phyloP scores from a whole-genome alignment of 1,284 basidiomycete genomes.

The Rhodotorula sp. region DNA sequence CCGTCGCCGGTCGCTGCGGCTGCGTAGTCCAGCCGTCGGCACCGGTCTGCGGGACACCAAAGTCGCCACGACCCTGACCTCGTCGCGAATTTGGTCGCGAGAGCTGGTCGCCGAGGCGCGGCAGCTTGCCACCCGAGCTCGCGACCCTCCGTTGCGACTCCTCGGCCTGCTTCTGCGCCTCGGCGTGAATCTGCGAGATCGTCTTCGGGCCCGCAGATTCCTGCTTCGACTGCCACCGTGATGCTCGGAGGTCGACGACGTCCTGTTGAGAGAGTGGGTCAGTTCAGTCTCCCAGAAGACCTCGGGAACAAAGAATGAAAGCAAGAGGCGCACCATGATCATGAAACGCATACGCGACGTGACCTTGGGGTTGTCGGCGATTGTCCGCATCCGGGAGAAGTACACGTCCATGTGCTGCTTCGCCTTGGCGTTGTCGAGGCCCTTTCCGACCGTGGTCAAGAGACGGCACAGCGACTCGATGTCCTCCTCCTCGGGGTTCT shows the following conservation, averaged over 20 bases:
- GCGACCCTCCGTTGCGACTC: constrained; percentile 59
- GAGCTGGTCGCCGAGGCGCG: constrained; percentile 55
- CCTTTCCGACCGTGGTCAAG: constrained; percentile 78
- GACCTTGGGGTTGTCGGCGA: constrained; percentile 70
- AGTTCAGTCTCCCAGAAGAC: not conserved
- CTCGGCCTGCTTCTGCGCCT: constrained; percentile 69
- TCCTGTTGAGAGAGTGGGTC: constrained; percentile 57
- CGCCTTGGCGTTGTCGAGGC: constrained; percentile 75
- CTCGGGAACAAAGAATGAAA: constrained; percentile 4
- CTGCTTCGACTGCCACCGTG: constrained; percentile 75
- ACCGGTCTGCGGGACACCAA: constrained; percentile 47
- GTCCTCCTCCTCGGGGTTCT: constrained; percentile 95
- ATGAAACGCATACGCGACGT: constrained; percentile 90
- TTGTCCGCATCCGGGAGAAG: constrained; percentile 82
- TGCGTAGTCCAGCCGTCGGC: constrained; percentile 83
- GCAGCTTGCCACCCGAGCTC: constrained; percentile 52
- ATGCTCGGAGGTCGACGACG: constrained; percentile 80
- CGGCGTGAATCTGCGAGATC: constrained; percentile 83
- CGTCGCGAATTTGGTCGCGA: constrained; percentile 80
- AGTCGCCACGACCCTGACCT: constrained; percentile 68
- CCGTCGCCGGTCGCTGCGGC: constrained; percentile 62
- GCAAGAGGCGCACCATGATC: constrained; percentile 67
- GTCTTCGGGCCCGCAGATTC: constrained; percentile 77
- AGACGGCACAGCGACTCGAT: constrained; percentile 94
- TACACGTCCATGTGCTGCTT: constrained; percentile 85